Evolutionary conservation across 345 rosid genomes (phyloP).

Genomic region (Boechera stricta): DNA sequence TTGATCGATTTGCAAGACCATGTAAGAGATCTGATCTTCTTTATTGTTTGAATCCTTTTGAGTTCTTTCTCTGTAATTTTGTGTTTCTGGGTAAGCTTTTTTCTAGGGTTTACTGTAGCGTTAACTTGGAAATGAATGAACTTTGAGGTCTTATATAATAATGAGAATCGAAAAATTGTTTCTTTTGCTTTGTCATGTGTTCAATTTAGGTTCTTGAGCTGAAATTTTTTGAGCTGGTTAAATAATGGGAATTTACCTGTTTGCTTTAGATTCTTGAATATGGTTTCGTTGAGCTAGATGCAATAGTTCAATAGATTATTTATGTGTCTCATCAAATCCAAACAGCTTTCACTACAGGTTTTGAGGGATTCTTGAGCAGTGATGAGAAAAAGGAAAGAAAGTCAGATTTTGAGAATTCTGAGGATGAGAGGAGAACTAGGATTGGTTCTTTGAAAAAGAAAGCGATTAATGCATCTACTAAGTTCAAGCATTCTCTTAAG

Average conservation of each 20-base stretch:
- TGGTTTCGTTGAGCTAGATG: conserved; percentile 12
- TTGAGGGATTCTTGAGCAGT: conserved; percentile 83
- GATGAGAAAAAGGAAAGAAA: conserved; percentile 95
- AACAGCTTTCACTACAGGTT: conserved; percentile 61
- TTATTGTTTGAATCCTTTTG: background rate
- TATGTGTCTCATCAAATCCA: conserved; percentile 16
- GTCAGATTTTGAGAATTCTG: conserved; percentile 97
- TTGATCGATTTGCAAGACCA: conserved; percentile 95
- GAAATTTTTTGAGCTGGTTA: background rate
- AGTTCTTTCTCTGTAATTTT: background rate
- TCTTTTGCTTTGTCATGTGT: background rate
- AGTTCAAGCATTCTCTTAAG: conserved; percentile 89
- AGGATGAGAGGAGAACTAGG: conserved; percentile 96
- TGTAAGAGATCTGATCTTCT: conserved; percentile 64
- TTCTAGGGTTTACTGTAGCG: conserved; percentile 45
- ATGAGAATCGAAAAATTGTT: conserved; percentile 10
- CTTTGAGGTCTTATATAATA: background rate
- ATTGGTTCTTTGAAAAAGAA: conserved; percentile 93
- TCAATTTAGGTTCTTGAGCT: conserved; percentile 10
- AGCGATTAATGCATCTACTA: conserved; percentile 84
- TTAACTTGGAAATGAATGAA: background rate
- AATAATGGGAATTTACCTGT: background rate
- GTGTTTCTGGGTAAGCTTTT: background rate
- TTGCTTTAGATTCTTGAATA: conserved; percentile 13
- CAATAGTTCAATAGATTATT: background rate